These are phyloP conservation scores for Abrus precatorius DNA, from an alignment of 306 rosid genomes.

Conservation along the genomic window DNA sequence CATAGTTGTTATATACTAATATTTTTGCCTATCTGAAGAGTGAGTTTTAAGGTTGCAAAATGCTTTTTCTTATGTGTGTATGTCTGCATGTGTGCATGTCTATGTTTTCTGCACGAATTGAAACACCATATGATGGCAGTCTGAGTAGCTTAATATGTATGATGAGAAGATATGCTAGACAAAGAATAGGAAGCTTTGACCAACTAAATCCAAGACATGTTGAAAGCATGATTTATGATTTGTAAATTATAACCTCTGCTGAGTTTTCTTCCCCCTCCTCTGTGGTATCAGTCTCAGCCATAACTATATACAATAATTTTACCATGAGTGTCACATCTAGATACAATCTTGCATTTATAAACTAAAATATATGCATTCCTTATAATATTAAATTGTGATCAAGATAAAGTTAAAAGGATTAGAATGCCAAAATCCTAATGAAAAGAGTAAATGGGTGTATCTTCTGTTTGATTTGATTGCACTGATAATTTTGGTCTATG, in stretches of 20 bases:
- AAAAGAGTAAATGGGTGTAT: neutral
- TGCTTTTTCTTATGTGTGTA: conserved; percentile 21
- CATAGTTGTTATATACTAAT: neutral
- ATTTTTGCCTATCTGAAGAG: conserved; percentile 20
- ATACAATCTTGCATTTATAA: neutral
- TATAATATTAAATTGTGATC: conserved; percentile 28
- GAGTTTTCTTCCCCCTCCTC: conserved; percentile 23
- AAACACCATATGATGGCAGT: conserved; percentile 15
- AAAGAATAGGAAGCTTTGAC: conserved; percentile 35
- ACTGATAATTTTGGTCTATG: conserved; percentile 22
- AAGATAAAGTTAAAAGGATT: conserved; percentile 7
- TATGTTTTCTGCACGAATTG: neutral
- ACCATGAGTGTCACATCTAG: neutral
- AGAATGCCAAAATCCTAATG: conserved; percentile 25
- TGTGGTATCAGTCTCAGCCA: conserved; percentile 5
- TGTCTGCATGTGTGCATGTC: neutral
- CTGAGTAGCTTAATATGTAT: conserved; percentile 15
- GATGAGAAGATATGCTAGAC: conserved; percentile 29
- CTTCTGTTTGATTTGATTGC: conserved; percentile 21
- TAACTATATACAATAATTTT: conserved; percentile 14
- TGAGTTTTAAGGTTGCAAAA: conserved; percentile 5
- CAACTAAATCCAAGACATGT: conserved; percentile 40
- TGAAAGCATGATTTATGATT: conserved; percentile 33
- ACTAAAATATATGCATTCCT: conserved; percentile 20
- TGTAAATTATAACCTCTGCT: conserved; percentile 34